These are phyloP conservation scores for Citeromyces hawaiiensis DNA, from an alignment of 1,139 yeast genomes.

Conservation along the genomic window DNA sequence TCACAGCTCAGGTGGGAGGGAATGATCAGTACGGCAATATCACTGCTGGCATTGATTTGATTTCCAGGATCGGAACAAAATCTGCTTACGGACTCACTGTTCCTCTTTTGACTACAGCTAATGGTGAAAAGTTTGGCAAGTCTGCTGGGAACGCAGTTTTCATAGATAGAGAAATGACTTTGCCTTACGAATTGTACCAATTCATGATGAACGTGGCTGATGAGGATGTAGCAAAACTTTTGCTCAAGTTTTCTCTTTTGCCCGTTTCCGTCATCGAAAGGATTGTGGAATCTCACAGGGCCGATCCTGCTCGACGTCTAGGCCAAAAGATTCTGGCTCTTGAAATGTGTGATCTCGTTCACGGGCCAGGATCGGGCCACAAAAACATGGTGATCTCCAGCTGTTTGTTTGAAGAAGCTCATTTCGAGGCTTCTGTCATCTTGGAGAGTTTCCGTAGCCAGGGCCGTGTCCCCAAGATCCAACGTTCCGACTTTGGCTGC, in stretches of 20 bases:
- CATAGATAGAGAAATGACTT: constrained; percentile 58
- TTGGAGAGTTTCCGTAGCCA: constrained; percentile 48
- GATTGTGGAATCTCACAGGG: constrained; percentile 37
- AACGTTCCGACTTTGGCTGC: constrained; percentile 17
- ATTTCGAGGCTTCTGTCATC: constrained; percentile 36
- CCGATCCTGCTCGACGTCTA: constrained; percentile 45
- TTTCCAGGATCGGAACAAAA: constrained; percentile 30
- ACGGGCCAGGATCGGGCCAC: constrained; percentile 63
- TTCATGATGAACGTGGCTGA: constrained; percentile 75
- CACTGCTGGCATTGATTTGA: constrained; percentile 88
- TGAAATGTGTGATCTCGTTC: constrained; percentile 79
- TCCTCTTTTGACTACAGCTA: constrained; percentile 76
- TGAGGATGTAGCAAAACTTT: constrained; percentile 52
- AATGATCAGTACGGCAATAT: constrained; percentile 98
- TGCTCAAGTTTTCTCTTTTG: constrained; percentile 68
- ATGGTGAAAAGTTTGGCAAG: constrained; percentile 93
- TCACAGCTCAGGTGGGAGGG: constrained; percentile 83
- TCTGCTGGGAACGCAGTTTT: constrained; percentile 96
- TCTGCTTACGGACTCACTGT: constrained; percentile 71
- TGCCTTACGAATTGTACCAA: constrained; percentile 77
- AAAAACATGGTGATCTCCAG: constrained; percentile 18
- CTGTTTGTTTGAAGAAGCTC: constrained; percentile 13
- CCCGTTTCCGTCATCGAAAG: constrained; percentile 46
- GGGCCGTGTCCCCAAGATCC: constrained; percentile 34
- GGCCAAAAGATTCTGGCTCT: constrained; percentile 74